Conservation (phyloP, 179 eudicot genomes). For the Beta macrorhiza region DNA sequence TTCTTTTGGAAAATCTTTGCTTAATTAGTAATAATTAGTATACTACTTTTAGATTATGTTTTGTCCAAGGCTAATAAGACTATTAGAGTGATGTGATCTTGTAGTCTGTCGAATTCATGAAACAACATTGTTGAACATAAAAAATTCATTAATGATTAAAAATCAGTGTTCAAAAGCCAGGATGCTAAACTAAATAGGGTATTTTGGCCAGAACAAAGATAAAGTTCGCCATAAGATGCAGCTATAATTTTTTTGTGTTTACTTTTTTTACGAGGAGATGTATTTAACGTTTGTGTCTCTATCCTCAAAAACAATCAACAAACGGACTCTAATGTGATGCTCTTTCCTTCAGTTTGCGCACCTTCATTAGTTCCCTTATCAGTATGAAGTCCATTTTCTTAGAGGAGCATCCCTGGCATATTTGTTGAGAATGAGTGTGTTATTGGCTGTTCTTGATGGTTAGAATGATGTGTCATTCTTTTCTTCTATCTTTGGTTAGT, state of each 20-base stretch:
- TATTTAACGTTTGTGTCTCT: neutral
- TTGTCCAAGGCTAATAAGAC: neutral
- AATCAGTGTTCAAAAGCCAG: neutral
- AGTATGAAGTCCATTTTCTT: neutral
- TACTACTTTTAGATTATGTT: neutral
- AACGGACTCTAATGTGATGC: neutral
- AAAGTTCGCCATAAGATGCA: neutral
- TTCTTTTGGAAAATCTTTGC: neutral
- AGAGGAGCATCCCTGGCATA: neutral
- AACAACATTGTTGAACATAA: neutral
- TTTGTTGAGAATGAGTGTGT: neutral
- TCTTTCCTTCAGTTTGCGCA: no score
- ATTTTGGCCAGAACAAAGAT: neutral
- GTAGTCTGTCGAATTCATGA: slow-evolving; percentile 3
- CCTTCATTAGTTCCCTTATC: no score
- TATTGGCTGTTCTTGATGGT: neutral
- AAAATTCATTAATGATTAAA: neutral
- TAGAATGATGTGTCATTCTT: neutral
- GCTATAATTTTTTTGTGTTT: neutral
- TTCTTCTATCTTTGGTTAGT: no score
- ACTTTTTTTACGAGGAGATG: neutral
- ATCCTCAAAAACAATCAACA: neutral
- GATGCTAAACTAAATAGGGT: neutral
- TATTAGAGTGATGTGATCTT: neutral
- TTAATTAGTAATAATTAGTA: neutral